These are phyloP conservation scores for Pisolithus thermaeus DNA, from an alignment of 1,284 basidiomycete genomes.

Conservation along the genomic window DNA sequence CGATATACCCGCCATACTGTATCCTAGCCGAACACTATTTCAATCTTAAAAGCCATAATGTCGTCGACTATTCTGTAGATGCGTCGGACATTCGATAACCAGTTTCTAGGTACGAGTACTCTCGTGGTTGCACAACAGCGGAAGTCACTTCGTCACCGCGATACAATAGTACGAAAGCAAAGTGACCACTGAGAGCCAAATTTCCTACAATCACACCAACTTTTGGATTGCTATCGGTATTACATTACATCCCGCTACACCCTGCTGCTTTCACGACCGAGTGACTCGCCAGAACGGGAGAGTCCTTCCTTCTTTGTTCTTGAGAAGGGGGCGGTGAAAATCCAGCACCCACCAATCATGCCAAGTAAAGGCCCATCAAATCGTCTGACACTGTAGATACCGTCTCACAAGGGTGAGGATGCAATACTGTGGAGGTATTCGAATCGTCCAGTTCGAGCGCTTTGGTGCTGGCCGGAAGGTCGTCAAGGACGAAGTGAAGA, in stretches of 20 bases:
- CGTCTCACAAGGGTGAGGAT: slow-evolving; percentile 35
- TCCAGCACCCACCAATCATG: slow-evolving; percentile 86
- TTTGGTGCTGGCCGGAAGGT: slow-evolving; percentile 95
- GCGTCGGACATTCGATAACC: too few species aligned
- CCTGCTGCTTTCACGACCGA: slow-evolving; percentile 39
- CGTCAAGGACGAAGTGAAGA: slow-evolving; percentile 95
- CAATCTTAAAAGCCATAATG: background rate
- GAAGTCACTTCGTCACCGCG: background rate
- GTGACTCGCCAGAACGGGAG: slow-evolving; percentile 39
- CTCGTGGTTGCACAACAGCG: too few species aligned
- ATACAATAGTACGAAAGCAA: too few species aligned
- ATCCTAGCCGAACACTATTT: background rate
- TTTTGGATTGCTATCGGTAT: background rate
- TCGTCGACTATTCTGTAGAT: background rate
- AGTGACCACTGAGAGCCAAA: too few species aligned
- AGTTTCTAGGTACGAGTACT: too few species aligned
- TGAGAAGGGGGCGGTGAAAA: slow-evolving; percentile 72
- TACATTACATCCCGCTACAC: slow-evolving; percentile 41
- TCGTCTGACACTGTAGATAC: slow-evolving; percentile 72
- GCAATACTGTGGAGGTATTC: slow-evolving; percentile 71
- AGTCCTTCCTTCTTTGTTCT: slow-evolving; percentile 31
- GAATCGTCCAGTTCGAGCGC: slow-evolving; percentile 87
- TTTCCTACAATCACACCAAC: too few species aligned
- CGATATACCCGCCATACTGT: background rate
- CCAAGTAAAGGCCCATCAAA: slow-evolving; percentile 85